Conservation (phyloP, 78 protist genomes). For the Bigelowiella natans region DNA sequence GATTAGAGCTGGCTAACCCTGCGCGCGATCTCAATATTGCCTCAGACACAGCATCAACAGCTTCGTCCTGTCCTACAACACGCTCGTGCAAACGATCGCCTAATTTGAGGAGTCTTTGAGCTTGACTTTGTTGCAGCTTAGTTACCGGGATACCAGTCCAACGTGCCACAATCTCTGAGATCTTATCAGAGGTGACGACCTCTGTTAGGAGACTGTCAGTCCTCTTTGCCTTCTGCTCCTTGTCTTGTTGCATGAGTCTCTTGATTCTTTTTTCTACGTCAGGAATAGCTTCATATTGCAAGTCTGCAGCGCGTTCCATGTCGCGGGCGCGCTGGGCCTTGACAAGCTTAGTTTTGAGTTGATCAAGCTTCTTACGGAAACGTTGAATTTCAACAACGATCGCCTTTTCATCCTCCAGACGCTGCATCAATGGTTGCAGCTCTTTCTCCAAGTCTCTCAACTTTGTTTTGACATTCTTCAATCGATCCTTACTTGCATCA, state of each 20-base stretch:
- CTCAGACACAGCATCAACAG: conserved; percentile 79
- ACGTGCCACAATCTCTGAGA: conserved; percentile 56
- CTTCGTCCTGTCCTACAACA: conserved; percentile 92
- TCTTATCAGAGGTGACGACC: conserved; percentile 51
- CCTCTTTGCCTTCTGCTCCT: conserved; percentile 24
- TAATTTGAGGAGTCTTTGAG: conserved; percentile 57
- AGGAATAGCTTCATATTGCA: conserved; percentile 76
- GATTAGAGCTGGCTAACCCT: conserved; percentile 66
- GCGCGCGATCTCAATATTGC: conserved; percentile 81
- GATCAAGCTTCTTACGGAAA: conserved; percentile 58
- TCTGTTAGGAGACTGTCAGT: conserved; percentile 37
- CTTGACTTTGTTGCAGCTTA: conserved; percentile 56
- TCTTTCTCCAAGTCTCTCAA: conserved; percentile 48
- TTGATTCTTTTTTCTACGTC: conserved; percentile 53
- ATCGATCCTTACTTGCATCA: conserved; percentile 42
- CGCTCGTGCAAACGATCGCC: conserved; percentile 60
- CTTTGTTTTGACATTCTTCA: conserved; percentile 42
- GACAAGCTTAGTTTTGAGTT: conserved; percentile 34
- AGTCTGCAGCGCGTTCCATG: conserved; percentile 69
- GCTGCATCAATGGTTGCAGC: conserved; percentile 57
- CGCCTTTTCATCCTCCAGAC: conserved; percentile 63
- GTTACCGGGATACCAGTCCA: conserved; percentile 96
- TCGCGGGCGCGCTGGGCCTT: conserved; percentile 74
- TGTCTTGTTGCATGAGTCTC: conserved; percentile 5
- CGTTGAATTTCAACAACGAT: conserved; percentile 55